Percentiles rank a stretch among this genome's conserved stretches.
phyloP scores from a whole-genome alignment of 2,329 filamentous ascomycete genomes.

The Leptodontidium sp. region DNA sequence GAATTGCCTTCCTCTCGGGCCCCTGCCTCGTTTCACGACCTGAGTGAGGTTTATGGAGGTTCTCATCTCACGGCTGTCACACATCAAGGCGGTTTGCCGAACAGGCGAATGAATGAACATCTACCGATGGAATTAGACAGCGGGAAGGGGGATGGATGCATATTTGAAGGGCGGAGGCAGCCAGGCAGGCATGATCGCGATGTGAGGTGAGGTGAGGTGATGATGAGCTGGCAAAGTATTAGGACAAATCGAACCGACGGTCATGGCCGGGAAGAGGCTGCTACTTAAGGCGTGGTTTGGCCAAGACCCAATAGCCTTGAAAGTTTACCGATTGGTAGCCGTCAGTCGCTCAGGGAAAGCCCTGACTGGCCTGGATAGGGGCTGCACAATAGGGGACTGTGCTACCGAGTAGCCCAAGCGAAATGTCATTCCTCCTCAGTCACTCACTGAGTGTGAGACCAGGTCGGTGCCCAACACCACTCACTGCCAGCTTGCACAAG shows the following conservation, averaged over 20 bases:
- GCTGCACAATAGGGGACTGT: background rate
- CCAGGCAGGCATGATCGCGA: slow-evolving; percentile 6
- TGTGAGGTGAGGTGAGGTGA: slow-evolving; percentile 19
- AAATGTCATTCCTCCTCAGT: background rate
- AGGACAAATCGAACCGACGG: slow-evolving; percentile 3
- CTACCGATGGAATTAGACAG: slow-evolving; percentile 25
- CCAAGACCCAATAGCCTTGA: background rate
- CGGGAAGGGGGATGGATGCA: slow-evolving; percentile 41
- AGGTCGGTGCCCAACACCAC: background rate
- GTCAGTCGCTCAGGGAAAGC: background rate
- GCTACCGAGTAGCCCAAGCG: background rate
- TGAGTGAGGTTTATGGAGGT: slow-evolving; percentile 7
- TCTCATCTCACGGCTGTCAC: slow-evolving; percentile 46
- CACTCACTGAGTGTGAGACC: background rate
- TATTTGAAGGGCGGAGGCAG: slow-evolving; percentile 41
- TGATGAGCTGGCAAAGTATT: slow-evolving; percentile 41
- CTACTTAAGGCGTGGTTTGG: background rate
- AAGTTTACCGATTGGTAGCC: background rate
- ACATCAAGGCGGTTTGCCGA: slow-evolving; percentile 30
- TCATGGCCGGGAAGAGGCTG: background rate
- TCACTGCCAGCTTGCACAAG: background rate
- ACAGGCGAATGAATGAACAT: slow-evolving; percentile 20
- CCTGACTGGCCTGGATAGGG: background rate
- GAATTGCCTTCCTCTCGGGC: slow-evolving; percentile 12
- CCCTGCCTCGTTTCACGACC: slow-evolving; percentile 39